Evolutionary conservation across 495 filamentous ascomycete species (phyloP), one percentile per base, ranked within the genome.

Genomic region (Sphaerosporella brunnea): DNA sequence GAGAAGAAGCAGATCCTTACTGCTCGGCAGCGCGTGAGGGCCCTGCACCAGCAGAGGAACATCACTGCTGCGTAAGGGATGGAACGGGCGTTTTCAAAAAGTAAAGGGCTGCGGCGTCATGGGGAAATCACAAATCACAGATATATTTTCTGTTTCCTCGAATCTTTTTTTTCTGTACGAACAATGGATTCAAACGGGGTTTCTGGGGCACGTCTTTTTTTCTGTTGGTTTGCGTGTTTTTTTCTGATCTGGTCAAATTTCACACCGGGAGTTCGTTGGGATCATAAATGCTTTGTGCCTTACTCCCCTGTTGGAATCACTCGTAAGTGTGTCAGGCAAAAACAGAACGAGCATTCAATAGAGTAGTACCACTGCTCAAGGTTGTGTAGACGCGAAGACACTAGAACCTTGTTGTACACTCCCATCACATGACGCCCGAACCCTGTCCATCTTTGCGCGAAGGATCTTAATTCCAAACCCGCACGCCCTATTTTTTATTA

Each of bases 21-120:
- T 72, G 80, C 82, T 48, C 79, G 85, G 68, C 90, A 95, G 75
- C 83, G 86, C 62, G 90, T 82, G 61, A 68, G 74, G 60, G 75
- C 79, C 66, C 66, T 79, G 60, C 78, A 82, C 68, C 64, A 64
- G 58, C 52, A 61, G 44, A 69, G 69, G 63, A 83, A 83, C 59
- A 82, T 94, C 68, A 83, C 80, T 49, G 71, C 83, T 61, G 72
- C 82, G 63, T 88, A 84, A 65, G 30, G 1, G 25, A 8, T 20
- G 43, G 45, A 25, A 39, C 23, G 24, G 43, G 24, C 26, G 16
- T 36, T 47, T 19, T 21, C 13, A 25, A 48, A 48, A 48, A 38
- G 32, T 48, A 48, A 37, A 37, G 24, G 45, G 43, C 43, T n/a
- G 18, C 25, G 43, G 45, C 45, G 32, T 26, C 30, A 25, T 37